Evolutionary conservation across 352 stramenopile species (phyloP), one percentile per base, ranked within the genome.

Genomic region (Phytophthora cajani): DNA sequence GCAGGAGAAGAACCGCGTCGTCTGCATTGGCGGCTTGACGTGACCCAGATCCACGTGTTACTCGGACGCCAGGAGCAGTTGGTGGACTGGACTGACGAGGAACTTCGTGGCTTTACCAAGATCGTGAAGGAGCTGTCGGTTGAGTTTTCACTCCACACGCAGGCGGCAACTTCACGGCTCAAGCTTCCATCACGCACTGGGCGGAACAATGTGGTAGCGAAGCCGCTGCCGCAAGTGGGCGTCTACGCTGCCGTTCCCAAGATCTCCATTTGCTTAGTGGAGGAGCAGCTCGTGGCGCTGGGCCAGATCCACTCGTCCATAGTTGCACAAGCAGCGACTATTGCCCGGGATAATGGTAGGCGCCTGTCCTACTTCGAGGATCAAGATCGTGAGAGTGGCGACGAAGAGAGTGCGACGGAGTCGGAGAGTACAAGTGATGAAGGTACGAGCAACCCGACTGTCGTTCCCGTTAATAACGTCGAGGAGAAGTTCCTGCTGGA

Each of bases 111-210:
- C 17, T 86, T 91, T 49, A 60, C 68, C 3, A 79, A 79, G 67
- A 74, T 93, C 11, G 75, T 93, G 25, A 60, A 90, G 32, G 79
- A 92, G n/a, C 67, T 93, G 10, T 91, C 74, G 17, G 42, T 91
- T 55, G 74, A 82, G 40, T 90, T 92, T 50, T 77, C 60, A 2
- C 53, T 93, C 16, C 69, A 85, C 51, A 90, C 84, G 8, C 66
- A 75, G 16, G 36, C 71, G 56, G 78, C 61, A 53, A 78, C 25
- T 49, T 74, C 70, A 6, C 66, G 62, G 54, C 59, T 81, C 17
- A 52, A 21, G 19, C 58, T 81, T 14, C 74, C 59, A 2, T 69
- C 59, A n/a, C 65, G 69, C 5, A 14, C 30, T 23, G 42, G 25
- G 17, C 51, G 46, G 23, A 74, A 51, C 40, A 14, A 44, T 38